Evolutionary conservation across 2,329 filamentous ascomycete species (phyloP), one percentile per base, ranked within the genome.

Genomic region (Trichoderma oligosporum): DNA sequence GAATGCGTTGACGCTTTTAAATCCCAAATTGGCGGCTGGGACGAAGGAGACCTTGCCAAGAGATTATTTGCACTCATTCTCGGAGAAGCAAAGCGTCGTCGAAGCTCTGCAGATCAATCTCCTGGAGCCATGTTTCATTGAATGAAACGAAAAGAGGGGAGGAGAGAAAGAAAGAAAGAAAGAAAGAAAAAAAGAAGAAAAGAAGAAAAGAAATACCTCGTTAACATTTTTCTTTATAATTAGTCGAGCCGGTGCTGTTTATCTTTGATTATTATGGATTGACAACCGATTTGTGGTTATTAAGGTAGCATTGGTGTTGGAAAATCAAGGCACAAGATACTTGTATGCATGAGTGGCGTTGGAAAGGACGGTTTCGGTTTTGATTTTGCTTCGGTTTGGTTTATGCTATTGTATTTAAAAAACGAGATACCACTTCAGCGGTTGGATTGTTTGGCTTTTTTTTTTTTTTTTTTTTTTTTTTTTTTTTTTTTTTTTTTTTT

Each of bases 1-100:
- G 81, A 84, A 58, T 75, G 83, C 54, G 74, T 84, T 22, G 78
- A 82, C 58, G 81, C 77, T 3, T 84, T 84, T 63, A 70, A 69
- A 57, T 65, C 65, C 11, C 72, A 78, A 58, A 73, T 81, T 2
- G 76, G 75, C 16, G 74, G 71, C 8, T 84, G 81, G 80, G 75
- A 78, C 20, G 80, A 78, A 62, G 70, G 63, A 7, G 68, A 68
- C 9, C 67, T 85, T 6, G 76, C 76, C 8, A 82, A 79, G 70
- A 68, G 82, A 42, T 66, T 85, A 20, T 83, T 83, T 65, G 68
- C 72, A 4, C 68, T 84, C 22, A 68, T 84, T 2, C 68, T 82
- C 0, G 80, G 78, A 1, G 81, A 82, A 66, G 69, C 76, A 67
- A 63, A 58, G 54, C 68, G 69, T 51, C 65, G 49, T 25, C 60